A percentile compares a stretch with the other conserved stretches of the same genome.
Conservation (phyloP, 441 rosid species). For the Erysimum cheiri region DNA sequence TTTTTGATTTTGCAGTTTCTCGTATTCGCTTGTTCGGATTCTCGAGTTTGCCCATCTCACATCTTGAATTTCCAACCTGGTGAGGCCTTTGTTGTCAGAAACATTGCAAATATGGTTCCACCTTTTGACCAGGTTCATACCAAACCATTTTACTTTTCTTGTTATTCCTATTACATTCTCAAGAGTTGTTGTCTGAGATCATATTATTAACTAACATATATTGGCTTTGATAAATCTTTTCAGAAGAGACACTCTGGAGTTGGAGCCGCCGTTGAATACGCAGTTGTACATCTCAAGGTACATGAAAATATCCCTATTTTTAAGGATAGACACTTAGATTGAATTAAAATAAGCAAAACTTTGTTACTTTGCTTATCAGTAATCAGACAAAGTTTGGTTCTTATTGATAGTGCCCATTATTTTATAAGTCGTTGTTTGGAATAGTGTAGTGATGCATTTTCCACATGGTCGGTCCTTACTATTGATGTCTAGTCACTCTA, state of each 20-base stretch:
- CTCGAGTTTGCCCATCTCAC: conserved; percentile 96
- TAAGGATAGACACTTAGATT: conserved; percentile 17
- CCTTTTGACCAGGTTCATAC: conserved; percentile 69
- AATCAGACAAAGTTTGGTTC: conserved; percentile 12
- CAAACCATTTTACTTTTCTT: not conserved
- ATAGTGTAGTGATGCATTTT: not conserved
- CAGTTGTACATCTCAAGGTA: conserved; percentile 92
- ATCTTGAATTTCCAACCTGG: conserved; percentile 93
- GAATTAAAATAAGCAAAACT: conserved; percentile 4
- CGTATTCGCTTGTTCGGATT: conserved; percentile 98
- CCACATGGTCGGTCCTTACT: conserved; percentile 35
- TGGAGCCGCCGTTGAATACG: conserved; percentile 98
- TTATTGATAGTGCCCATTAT: conserved; percentile 1
- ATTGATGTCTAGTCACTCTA: conserved; percentile 38
- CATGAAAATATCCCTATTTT: not conserved
- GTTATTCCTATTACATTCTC: not conserved
- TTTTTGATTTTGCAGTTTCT: conserved; percentile 64
- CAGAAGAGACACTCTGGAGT: conserved; percentile 84
- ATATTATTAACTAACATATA: not conserved
- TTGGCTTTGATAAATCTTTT: not conserved
- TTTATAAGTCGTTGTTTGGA: conserved; percentile 14
- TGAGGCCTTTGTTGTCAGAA: conserved; percentile 87
- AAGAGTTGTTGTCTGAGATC: not conserved
- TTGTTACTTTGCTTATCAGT: conserved; percentile 19
- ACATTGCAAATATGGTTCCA: conserved; percentile 98